These are phyloP conservation scores for Davidsoniella australis DNA, from an alignment of 2,329 filamentous ascomycete genomes.

Conservation along the genomic window DNA sequence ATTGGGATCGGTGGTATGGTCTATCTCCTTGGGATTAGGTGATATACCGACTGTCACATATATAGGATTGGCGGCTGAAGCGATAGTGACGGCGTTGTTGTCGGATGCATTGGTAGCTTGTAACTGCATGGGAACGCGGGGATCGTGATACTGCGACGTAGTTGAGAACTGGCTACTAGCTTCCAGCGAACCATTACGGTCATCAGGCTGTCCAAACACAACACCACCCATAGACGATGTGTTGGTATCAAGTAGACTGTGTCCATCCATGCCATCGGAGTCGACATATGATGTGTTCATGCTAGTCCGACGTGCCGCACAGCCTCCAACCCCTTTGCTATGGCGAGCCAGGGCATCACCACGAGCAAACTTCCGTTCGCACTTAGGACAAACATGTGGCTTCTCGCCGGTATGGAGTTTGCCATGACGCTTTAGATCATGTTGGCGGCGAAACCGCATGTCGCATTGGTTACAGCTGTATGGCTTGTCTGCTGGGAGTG, in stretches of 20 bases:
- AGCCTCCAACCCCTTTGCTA: slow-evolving; percentile 88
- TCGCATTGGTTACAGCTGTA: slow-evolving; percentile 89
- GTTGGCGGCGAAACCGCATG: slow-evolving; percentile 77
- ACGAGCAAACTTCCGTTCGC: slow-evolving; percentile 83
- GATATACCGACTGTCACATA: slow-evolving; percentile 62
- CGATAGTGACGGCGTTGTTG: slow-evolving; percentile 24
- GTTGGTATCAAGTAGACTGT: slow-evolving; percentile 31
- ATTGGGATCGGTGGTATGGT: slow-evolving; percentile 28
- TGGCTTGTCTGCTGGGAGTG: slow-evolving; percentile 52
- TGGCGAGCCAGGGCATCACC: slow-evolving; percentile 89
- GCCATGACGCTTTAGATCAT: slow-evolving; percentile 88
- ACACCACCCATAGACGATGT: slow-evolving; percentile 32
- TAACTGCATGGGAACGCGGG: slow-evolving; percentile 8
- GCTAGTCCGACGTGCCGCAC: slow-evolving; percentile 77
- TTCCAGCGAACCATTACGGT: slow-evolving; percentile 27
- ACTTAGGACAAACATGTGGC: slow-evolving; percentile 87
- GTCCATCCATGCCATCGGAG: slow-evolving; percentile 53
- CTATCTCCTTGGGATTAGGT: slow-evolving; percentile 64
- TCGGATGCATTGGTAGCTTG: slow-evolving; percentile 3
- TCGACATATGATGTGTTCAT: slow-evolving; percentile 59
- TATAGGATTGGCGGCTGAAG: slow-evolving; percentile 35
- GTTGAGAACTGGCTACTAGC: not conserved
- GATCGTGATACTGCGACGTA: slow-evolving; percentile 7
- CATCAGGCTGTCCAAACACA: slow-evolving; percentile 26
- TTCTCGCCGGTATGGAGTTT: slow-evolving; percentile 95